Percentiles rank a stretch among this genome's conserved stretches.
Conservation (phyloP, 176 grass and related monocot species). For the Zizania latifolia region DNA sequence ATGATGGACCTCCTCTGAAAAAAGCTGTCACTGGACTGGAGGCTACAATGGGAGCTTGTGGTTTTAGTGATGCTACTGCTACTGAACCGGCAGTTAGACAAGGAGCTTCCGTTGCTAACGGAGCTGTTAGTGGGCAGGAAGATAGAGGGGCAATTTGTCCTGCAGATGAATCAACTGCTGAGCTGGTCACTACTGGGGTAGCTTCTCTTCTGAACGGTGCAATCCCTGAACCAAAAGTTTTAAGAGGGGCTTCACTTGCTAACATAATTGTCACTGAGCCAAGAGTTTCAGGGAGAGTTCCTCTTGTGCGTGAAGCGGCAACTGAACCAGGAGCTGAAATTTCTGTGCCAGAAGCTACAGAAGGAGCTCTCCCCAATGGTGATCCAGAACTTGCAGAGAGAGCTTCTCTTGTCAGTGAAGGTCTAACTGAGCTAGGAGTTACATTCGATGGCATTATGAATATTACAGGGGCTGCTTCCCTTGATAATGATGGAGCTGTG, state of each 20-base stretch:
- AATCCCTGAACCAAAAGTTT: background rate
- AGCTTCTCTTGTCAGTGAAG: background rate
- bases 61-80: background rate
- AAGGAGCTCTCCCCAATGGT: background rate
- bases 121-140: background rate
- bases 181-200: background rate
- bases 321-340: background rate
- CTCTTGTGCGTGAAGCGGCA: background rate
- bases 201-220: slow-evolving; percentile 4
- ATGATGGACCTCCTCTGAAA: background rate
- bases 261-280: background rate
- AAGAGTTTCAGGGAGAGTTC: background rate
- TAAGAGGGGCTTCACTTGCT: background rate
- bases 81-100: background rate
- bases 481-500: background rate
- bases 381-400: background rate
- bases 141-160: background rate
- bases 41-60: background rate
- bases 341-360: background rate
- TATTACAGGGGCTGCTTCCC: background rate
- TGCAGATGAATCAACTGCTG: background rate
- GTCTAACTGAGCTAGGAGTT: background rate
- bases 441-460: background rate
- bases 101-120: background rate
- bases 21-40: background rate